Conservation (phyloP, 129 eudicot species). For the Centaurea solstitialis region DNA sequence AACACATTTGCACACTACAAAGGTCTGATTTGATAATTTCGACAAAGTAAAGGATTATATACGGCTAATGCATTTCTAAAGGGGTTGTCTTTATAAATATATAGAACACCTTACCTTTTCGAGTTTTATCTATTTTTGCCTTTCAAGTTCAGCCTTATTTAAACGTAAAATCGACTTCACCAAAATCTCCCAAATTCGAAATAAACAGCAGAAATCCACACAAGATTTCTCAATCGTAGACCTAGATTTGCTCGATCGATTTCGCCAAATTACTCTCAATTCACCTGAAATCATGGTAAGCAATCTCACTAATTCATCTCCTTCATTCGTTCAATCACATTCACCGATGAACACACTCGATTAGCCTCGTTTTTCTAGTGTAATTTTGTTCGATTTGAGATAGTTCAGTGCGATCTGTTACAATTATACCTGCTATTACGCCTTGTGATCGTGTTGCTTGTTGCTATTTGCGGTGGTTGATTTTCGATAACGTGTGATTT, state of each 20-base stretch:
- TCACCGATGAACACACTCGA: not conserved
- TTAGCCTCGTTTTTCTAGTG: not conserved
- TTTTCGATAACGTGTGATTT: conserved; percentile 2
- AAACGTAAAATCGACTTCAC: not conserved
- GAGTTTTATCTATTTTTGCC: not conserved
- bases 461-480: conserved; percentile 9
- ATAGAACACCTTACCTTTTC: not conserved
- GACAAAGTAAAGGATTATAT: not conserved
- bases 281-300: conserved; percentile 13
- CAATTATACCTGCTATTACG: not conserved
- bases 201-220: not conserved
- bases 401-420: conserved; percentile 3
- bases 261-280: not conserved
- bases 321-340: not conserved
- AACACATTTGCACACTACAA: too few species aligned
- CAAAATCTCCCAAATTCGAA: not conserved
- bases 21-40: not conserved
- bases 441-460: not conserved
- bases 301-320: not conserved
- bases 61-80: not conserved
- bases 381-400: not conserved
- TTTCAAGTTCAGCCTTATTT: conserved; percentile 6
- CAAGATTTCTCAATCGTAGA: conserved; percentile 2
- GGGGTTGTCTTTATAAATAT: not conserved
- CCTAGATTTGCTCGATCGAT: conserved; percentile 11